Base-by-base conservation (phyloP, 768 basidiomycete genomes). In the Boletus pseudo-olivaceus region DNA sequence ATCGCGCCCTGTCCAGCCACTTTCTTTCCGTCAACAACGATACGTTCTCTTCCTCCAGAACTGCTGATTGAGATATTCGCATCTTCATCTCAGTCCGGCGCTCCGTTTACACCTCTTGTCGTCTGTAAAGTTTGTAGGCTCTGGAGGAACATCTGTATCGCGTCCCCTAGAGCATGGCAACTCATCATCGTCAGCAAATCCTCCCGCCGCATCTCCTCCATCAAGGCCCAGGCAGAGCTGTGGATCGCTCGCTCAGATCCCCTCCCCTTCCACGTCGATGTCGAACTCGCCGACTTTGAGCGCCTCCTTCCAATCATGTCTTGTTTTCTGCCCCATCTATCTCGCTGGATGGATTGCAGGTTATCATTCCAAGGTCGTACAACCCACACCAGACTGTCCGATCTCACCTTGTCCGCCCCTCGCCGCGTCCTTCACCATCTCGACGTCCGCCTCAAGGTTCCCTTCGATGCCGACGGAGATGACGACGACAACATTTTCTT, bases 91-190 rank as follows among this genome's bases (percentile, higher is more conserved):
- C 72, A 74, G 1, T 62, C 65, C n/a, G 72, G 69, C 27, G 74
- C 79, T n/a, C 69, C 79, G 8, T 69, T 80, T 27, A 72, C 76
- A 0, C 82, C 82, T 5, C 67, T 87, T 48, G 68, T 63, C 17
- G 66, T 90, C 37, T 74, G 75, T 27, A 60, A 67, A 19, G 85
- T 90, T 27, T 88, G 83, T 51, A 74, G 65, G 23, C 72, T 75
- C 57, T 91, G 88, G 88, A 75, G 73, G 55, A 70, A 75, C 37
- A 69, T 88, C 40, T 75, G 80, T 34, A 64, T 78, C 60, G 67
- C 74, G 1, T 80, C 81, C 0, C 87, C 88, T 0, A 68, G 73
- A 30, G 62, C 84, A 43, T 90, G 87, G 88, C 82, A 82, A 60
- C 69, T 66, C 47, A 74, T 90, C 55, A 64, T 70, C 49, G 70